A percentile compares a stretch with the other conserved stretches of the same genome.
These are phyloP conservation scores for Carex littledalei DNA, from an alignment of 176 grass and related monocot genomes.

Conservation along the genomic window DNA sequence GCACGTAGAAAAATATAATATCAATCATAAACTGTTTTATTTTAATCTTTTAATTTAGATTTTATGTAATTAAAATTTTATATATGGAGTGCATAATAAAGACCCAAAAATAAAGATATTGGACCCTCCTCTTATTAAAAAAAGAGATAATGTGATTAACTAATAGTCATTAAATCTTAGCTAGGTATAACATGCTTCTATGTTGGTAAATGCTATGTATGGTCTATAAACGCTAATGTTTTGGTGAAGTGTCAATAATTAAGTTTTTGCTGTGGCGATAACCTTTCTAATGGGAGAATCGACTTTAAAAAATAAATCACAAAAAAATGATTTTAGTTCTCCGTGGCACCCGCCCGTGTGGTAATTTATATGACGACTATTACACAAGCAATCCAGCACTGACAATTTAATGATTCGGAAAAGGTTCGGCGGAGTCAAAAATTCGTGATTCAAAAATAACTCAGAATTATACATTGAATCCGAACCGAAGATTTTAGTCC, in stretches of 20 bases:
- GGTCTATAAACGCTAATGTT: not conserved
- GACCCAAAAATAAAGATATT: not conserved
- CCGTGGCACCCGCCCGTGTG: not conserved
- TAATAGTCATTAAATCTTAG: not conserved
- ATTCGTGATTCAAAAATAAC: too few relatives aligned
- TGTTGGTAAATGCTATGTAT: not conserved
- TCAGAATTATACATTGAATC: too few relatives aligned
- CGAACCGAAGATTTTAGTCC: too few relatives aligned
- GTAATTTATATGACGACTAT: not conserved
- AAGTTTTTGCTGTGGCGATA: not conserved
- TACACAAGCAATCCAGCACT: not conserved
- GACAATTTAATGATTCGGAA: too few relatives aligned
- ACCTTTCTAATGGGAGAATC: not conserved
- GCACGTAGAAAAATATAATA: too few relatives aligned
- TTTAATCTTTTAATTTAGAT: not conserved
- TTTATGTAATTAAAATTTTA: not conserved
- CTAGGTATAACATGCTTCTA: not conserved
- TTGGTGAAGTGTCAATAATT: not conserved
- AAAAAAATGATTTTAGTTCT: not conserved
- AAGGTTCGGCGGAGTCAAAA: too few relatives aligned
- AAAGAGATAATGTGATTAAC: not conserved
- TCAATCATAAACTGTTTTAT: not conserved
- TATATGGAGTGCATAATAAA: not conserved
- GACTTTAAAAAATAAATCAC: not conserved
- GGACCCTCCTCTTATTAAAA: not conserved